A percentile compares a stretch with the other conserved stretches of the same genome.
These are phyloP conservation scores for Chrysoporthe cubensis DNA, from an alignment of 2,329 filamentous ascomycete genomes.

Conservation along the genomic window DNA sequence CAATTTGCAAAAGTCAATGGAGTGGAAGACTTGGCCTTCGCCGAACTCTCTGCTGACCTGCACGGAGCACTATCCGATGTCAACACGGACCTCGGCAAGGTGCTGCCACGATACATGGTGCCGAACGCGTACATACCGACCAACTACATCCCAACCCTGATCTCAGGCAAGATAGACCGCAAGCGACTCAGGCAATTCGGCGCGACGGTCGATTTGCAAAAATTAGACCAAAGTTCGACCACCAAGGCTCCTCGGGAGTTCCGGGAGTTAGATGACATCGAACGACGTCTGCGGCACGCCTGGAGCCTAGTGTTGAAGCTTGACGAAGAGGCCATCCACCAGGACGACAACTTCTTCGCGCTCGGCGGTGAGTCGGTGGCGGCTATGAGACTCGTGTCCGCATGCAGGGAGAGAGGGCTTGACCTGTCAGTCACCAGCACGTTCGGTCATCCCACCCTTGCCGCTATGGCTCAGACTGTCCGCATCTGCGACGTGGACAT, in stretches of 20 bases:
- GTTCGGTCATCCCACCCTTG: slow-evolving; percentile 46
- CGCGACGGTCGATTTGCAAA: slow-evolving; percentile 31
- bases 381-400: slow-evolving; percentile 49
- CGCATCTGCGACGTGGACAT: slow-evolving; percentile 35
- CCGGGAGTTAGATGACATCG: slow-evolving; percentile 38
- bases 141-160: slow-evolving; percentile 45
- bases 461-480: slow-evolving; percentile 48
- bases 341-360: slow-evolving; percentile 47
- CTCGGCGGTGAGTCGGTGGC: slow-evolving; percentile 50
- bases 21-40: slow-evolving; percentile 29
- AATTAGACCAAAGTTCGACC: slow-evolving; percentile 12
- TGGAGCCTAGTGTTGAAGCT: slow-evolving; percentile 38
- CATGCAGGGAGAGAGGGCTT: slow-evolving; percentile 39
- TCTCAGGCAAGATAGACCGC: slow-evolving; percentile 50
- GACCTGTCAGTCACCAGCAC: slow-evolving; percentile 44
- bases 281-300: slow-evolving; percentile 38
- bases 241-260: slow-evolving; percentile 18
- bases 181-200: slow-evolving; percentile 44
- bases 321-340: slow-evolving; percentile 40
- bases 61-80: slow-evolving; percentile 28
- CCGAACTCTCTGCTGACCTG: slow-evolving; percentile 27
- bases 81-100: slow-evolving; percentile 24
- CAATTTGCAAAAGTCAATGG: slow-evolving; percentile 28
- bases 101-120: slow-evolving; percentile 40
- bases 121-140: slow-evolving; percentile 48